Evolutionary conservation across 495 filamentous ascomycete species (phyloP).

Genomic region (Aspergillus panamensis): DNA sequence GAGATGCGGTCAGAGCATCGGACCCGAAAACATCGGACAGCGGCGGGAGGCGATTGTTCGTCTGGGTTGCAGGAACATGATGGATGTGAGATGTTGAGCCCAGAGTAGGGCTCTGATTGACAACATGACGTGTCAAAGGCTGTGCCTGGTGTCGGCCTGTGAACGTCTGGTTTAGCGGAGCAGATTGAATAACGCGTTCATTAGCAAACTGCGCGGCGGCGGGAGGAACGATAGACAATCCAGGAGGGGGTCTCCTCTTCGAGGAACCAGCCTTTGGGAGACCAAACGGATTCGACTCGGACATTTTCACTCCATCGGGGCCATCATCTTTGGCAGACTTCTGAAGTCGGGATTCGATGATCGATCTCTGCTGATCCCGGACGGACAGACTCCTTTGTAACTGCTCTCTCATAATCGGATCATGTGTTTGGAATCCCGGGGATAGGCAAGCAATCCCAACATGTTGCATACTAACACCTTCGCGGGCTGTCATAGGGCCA

Average conservation of each 20-base stretch:
- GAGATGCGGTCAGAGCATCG: conserved; percentile 59
- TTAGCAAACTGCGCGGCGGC: conserved; percentile 94
- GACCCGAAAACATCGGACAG: conserved; percentile 91
- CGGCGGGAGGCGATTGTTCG: conserved; percentile 87
- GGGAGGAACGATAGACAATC: conserved; percentile 91
- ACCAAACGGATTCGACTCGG: conserved; percentile 47
- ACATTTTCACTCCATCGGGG: conserved; percentile 56
- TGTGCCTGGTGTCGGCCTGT: conserved; percentile 83
- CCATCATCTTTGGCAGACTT: conserved; percentile 75
- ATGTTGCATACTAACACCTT: conserved; percentile 80
- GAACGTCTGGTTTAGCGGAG: conserved; percentile 92
- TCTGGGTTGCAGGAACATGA: conserved; percentile 83
- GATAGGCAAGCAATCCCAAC: conserved; percentile 93
- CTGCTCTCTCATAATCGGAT: conserved; percentile 94
- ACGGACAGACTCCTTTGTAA: conserved; percentile 91
- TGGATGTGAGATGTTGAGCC: conserved; percentile 88
- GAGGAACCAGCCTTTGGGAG: conserved; percentile 63
- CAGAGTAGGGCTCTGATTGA: conserved; percentile 81
- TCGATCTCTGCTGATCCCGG: conserved; percentile 87
- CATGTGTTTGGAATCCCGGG: conserved; percentile 91
- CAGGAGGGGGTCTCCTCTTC: conserved; percentile 80
- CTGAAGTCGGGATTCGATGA: conserved; percentile 90
- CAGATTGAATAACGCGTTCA: conserved; percentile 95
- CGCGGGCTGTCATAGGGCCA: conserved; percentile 74
- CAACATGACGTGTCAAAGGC: conserved; percentile 75